Evolutionary conservation across 768 basidiomycete genomes (phyloP), one percentile per base, ranked within the genome.

Genomic region (Stropharia rugosoannulata): DNA sequence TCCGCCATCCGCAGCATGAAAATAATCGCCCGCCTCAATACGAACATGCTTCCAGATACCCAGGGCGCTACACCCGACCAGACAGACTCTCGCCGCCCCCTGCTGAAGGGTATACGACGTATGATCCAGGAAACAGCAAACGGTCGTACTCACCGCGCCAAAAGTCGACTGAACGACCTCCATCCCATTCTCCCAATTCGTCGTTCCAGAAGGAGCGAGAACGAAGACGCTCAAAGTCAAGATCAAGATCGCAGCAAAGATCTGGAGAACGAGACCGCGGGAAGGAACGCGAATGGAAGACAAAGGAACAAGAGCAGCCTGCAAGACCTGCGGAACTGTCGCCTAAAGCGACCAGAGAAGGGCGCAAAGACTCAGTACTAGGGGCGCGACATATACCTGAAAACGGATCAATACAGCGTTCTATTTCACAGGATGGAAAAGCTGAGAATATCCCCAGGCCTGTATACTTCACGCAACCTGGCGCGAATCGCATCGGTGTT

Each of bases 381-480:
- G 9, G 29, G 15, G 8, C 42, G 10, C 22, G 18, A n/a, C 18
- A 18, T 48, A 27, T 12, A 12, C 46, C 46, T 18, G 35, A 36
- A 18, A n/a, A 40, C 36, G 32, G 13, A 8, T 27, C 13, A 54
- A 16, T 29, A 29, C 32, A 45, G 19, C 38, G 29, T 39, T 37
- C 15, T 16, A 37, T 11, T 38, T 35, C 12, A 25, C 27, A 51
- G 39, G 22, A 22, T 51, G 4, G 12, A 5, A 40, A 41, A 43
- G 35, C 11, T 38, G 15, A 38, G 39, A 40, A 19, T 25, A 37
- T 10, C 5, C 51, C 18, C 41, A 18, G 27, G n/a, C 51, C 19
- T 5, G 51, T 79, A 6, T 80, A 78, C 77, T 66, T 75, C 46
- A 59, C 67, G 32, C 70, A 70, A 51, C 55, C 61, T 3, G 76